Evolutionary conservation across 2,329 filamentous ascomycete species (phyloP).

Genomic region (Myriangium duriaei): DNA sequence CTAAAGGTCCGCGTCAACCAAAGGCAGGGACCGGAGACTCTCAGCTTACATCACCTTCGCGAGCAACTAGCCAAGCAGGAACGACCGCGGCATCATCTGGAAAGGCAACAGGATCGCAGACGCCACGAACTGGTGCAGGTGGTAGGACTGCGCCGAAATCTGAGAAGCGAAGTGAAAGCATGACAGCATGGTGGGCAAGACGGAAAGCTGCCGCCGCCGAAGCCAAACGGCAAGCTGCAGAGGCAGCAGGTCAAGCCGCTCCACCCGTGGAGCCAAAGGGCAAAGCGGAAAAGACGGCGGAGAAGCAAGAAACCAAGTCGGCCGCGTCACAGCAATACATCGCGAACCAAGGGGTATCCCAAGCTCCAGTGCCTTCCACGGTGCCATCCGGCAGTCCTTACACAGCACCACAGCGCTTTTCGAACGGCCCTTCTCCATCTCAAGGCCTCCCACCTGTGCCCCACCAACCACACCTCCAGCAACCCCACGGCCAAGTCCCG

Average conservation of each 20-base stretch:
- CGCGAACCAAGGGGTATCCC: background rate
- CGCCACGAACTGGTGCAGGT: constrained; percentile 11
- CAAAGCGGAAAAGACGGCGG: constrained; percentile 1
- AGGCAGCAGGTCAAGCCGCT: constrained; percentile 3
- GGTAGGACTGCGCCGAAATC: constrained; percentile 23
- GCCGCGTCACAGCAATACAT: too few relatives aligned
- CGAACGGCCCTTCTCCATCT: constrained; percentile 4
- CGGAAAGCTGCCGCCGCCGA: constrained; percentile 24
- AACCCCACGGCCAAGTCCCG: constrained; percentile 1
- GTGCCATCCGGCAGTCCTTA: background rate
- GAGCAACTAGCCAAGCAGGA: constrained; percentile 1
- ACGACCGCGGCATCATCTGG: background rate
- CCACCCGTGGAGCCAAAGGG: constrained; percentile 1
- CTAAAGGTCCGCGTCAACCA: constrained; percentile 33
- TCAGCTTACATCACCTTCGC: background rate
- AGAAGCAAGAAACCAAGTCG: background rate
- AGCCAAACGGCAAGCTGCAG: constrained; percentile 4
- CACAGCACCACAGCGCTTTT: background rate
- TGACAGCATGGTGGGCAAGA: constrained; percentile 36
- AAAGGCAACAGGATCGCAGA: constrained; percentile 5
- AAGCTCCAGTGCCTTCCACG: background rate
- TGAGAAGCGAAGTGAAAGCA: constrained; percentile 31
- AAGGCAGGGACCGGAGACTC: constrained; percentile 11
- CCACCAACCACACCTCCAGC: background rate
- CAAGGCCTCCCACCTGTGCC: background rate